A percentile compares a stretch with the other conserved stretches of the same genome.
These are phyloP conservation scores for Pseudonitzschia pungens DNA, from an alignment of 108 stramenopile species.

Conservation along the genomic window DNA sequence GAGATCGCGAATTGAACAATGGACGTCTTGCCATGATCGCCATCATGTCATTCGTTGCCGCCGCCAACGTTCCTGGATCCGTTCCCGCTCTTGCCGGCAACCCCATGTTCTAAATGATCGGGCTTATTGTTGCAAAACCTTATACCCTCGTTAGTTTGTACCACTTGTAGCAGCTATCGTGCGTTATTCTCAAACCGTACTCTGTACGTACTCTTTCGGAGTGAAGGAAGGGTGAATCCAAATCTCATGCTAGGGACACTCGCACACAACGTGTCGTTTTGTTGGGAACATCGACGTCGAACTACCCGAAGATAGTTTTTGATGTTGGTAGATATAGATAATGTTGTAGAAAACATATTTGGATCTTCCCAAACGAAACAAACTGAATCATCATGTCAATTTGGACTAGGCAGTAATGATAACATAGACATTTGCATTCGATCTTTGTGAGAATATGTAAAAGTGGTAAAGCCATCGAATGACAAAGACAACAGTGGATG, in stretches of 20 bases:
- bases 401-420: too few species aligned
- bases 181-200: not conserved
- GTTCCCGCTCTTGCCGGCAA: slow-evolving; percentile 68
- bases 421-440: too few species aligned
- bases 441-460: too few species aligned
- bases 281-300: not conserved
- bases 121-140: not conserved
- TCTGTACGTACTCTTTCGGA: not conserved
- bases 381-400: too few species aligned
- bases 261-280: not conserved
- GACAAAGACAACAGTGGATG: too few species aligned
- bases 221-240: not conserved
- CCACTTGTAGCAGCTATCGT: not conserved
- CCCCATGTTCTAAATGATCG: slow-evolving; percentile 54
- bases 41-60: slow-evolving; percentile 73
- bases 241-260: not conserved
- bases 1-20: slow-evolving; percentile 74
- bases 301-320: not conserved
- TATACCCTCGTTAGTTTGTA: not conserved
- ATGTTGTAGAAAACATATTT: slow-evolving; percentile 1
- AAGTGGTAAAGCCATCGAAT: too few species aligned
- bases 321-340: not conserved
- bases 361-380: not conserved
- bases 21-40: slow-evolving; percentile 82
- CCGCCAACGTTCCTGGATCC: slow-evolving; percentile 71